phyloP scores from a whole-genome alignment of 805 yeast genomes.

The Candida patagonica region DNA sequence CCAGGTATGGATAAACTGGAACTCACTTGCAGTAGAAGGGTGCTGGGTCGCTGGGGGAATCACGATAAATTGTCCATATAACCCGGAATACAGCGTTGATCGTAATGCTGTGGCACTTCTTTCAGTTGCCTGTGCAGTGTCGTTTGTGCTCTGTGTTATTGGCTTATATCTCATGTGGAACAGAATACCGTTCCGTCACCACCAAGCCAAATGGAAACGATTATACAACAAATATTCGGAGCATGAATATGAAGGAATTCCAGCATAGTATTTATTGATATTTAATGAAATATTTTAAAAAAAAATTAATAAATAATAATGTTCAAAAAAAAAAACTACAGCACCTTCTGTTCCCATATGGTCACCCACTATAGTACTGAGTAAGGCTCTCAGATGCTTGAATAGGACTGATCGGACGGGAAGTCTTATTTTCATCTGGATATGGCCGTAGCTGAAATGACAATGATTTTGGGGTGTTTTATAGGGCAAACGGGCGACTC shows the following conservation, averaged over 20 bases:
- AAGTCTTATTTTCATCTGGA: no score
- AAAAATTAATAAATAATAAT: not conserved
- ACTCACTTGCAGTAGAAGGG: constrained; percentile 58
- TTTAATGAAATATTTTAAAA: not conserved
- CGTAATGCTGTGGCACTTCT: constrained; percentile 54
- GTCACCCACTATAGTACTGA: no score
- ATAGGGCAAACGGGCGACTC: no score
- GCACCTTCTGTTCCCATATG: no score
- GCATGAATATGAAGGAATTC: constrained; percentile 78
- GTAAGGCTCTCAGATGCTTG: no score
- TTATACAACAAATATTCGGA: constrained; percentile 46
- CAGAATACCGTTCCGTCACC: constrained; percentile 59
- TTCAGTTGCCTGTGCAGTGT: constrained; percentile 56
- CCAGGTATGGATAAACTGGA: constrained; percentile 71
- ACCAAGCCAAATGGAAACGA: constrained; percentile 56
- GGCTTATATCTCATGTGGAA: constrained; percentile 49
- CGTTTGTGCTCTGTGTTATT: constrained; percentile 41
- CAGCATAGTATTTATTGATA: constrained; percentile 38
- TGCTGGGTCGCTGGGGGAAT: constrained; percentile 89
- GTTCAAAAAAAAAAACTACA: no score
- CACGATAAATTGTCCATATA: constrained; percentile 70
- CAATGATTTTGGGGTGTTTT: no score
- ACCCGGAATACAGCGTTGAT: constrained; percentile 40
- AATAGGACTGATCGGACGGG: no score
- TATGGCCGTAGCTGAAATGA: no score